Evolutionary conservation across 495 filamentous ascomycete genomes (phyloP), one percentile per base, ranked within the genome.

Genomic region (Podospora australis): DNA sequence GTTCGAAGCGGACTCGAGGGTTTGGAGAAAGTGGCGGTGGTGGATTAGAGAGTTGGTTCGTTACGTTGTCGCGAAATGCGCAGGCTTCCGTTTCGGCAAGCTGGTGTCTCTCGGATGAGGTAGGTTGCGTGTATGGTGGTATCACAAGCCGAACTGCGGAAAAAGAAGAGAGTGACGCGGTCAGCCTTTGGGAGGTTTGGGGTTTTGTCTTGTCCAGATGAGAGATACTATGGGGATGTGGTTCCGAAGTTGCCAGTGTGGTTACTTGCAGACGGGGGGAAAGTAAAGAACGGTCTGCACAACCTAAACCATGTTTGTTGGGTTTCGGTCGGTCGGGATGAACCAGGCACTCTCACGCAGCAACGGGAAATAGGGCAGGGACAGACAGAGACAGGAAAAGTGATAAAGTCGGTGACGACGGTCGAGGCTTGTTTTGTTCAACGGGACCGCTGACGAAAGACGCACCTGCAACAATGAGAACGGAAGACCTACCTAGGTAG

Each of bases 391-490:
- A 41, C 26, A 20, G 24, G 30, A n/a, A n/a, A n/a, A n/a, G 10
- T 25, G 19, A 11, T 9, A 21, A 11, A 32, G 34, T 19, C 43
- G 16, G 40, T 44, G 44, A 38, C 19, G 30, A 46, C 28, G n/a
- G 23, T 1, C 10, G 22, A 16, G 23, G 35, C 34, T n/a, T n/a
- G n/a, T n/a, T n/a, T n/a, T 23, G 42, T 17, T 29, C 11, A 34
- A 44, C 21, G 29, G 41, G 35, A 28, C 44, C 21, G 19, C 36
- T 42, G 36, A 6, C 20, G 50, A 53, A 35, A 38, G 45, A 53
- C 50, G 50, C 50, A 53, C 50, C 50, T 53, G 32, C 19, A 13
- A 36, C 34, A 36, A 10, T 16, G 13, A 13, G 48, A 19, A 24
- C 25, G 23, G 22, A 30, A 32, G 43, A 30, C 44, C 16, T 44